Evolutionary conservation across 2,329 filamentous ascomycete species (phyloP).

Genomic region (Penicillium expansum): DNA sequence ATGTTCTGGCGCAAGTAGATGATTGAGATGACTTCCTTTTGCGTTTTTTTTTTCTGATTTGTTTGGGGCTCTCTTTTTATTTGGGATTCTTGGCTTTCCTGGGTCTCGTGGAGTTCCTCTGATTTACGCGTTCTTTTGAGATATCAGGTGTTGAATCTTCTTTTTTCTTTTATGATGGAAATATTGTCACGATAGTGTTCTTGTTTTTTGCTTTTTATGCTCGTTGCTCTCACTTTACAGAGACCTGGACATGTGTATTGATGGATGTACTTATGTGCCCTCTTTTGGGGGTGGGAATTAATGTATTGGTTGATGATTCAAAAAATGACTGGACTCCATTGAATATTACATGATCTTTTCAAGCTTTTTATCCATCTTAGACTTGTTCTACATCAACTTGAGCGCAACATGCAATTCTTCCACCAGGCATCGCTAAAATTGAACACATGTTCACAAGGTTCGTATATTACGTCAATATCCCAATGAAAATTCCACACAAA

Average conservation of each 20-base stretch:
- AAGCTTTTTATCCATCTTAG: no score
- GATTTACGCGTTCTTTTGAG: conserved; percentile 2
- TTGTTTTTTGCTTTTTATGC: conserved; percentile 3
- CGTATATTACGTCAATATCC: background rate
- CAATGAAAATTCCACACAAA: background rate
- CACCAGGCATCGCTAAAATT: background rate
- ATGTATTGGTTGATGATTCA: background rate
- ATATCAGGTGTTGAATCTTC: conserved; percentile 12
- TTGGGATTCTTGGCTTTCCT: background rate
- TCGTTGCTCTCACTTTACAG: conserved; percentile 4
- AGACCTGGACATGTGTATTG: conserved; percentile 15
- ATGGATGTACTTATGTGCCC: conserved; percentile 17
- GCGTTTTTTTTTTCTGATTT: background rate
- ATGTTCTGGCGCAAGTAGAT: conserved; percentile 43
- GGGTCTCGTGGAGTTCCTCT: conserved; percentile 1
- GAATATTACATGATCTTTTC: background rate
- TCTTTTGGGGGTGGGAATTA: background rate
- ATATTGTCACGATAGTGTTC: conserved; percentile 21
- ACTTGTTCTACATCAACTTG: background rate
- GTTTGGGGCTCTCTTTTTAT: conserved; percentile 1
- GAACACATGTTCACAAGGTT: background rate
- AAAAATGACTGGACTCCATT: background rate
- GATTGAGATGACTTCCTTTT: background rate
- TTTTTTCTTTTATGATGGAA: conserved; percentile 20
- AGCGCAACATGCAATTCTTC: background rate